A percentile compares a stretch with the other conserved stretches of the same genome.
Conservation (phyloP, 495 filamentous ascomycete species). For the Xylaria longipes region DNA sequence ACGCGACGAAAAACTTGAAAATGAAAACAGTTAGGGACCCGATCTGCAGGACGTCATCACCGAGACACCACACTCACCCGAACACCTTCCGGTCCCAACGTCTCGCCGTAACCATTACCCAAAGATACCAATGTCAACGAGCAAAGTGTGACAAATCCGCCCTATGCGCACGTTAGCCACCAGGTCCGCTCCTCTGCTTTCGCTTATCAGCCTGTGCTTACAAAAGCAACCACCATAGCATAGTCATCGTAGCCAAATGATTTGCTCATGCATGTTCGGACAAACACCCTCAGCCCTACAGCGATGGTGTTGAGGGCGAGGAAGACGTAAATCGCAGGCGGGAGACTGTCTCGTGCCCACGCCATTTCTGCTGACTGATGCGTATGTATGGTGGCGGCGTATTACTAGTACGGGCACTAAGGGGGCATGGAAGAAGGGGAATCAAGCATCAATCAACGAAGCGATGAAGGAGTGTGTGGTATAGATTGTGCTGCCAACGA, state of each 20-base stretch:
- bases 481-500: background rate
- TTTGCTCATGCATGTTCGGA: slow-evolving; percentile 27
- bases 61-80: slow-evolving; percentile 19
- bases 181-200: background rate
- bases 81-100: slow-evolving; percentile 8
- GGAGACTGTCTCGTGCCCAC: slow-evolving; percentile 30
- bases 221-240: slow-evolving; percentile 25
- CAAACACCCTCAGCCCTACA: slow-evolving; percentile 19
- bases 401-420: background rate
- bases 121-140: slow-evolving; percentile 24
- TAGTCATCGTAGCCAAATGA: slow-evolving; percentile 28
- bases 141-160: slow-evolving; percentile 23
- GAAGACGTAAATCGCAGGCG: slow-evolving; percentile 25
- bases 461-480: background rate
- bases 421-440: slow-evolving; percentile 5
- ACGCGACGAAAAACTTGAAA: slow-evolving; percentile 23
- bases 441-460: background rate
- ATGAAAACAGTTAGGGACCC: background rate
- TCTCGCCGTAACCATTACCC: slow-evolving; percentile 22
- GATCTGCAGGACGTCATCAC: background rate
- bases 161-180: slow-evolving; percentile 13
- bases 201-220: slow-evolving; percentile 1
- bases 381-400: slow-evolving; percentile 17
- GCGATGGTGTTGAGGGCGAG: slow-evolving; percentile 24
- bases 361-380: slow-evolving; percentile 14